Conservation (phyloP, 352 stramenopile genomes). For the Phytopythium montanum region DNA sequence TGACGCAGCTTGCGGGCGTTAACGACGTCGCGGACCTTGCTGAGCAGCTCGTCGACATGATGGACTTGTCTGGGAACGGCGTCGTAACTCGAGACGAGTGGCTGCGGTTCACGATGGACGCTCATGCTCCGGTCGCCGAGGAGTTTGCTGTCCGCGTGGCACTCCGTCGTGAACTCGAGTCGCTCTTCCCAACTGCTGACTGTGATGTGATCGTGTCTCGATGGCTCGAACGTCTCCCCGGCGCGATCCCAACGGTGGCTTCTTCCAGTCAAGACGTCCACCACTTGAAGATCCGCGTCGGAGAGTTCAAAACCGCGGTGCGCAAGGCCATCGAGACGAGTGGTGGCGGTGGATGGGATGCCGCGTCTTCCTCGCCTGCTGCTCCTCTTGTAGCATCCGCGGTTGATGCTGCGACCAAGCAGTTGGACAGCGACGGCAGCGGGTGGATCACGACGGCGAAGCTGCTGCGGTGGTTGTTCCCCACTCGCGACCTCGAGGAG, state of each 20-base stretch:
- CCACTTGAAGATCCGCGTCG: conserved; percentile 41
- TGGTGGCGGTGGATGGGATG: not conserved
- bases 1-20: no score
- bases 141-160: conserved; percentile 21
- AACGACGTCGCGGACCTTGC: conserved; percentile 9
- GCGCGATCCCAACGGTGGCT: conserved; percentile 16
- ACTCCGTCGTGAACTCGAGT: not conserved
- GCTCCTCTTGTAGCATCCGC: not conserved
- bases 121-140: conserved; percentile 12
- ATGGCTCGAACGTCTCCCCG: conserved; percentile 52
- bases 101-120: conserved; percentile 28
- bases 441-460: conserved; percentile 67
- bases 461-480: conserved; percentile 45
- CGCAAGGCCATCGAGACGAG: conserved; percentile 16
- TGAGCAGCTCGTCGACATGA: conserved; percentile 28
- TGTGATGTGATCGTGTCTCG: not conserved
- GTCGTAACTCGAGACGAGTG: conserved; percentile 56
- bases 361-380: conserved; percentile 10
- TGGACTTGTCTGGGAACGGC: conserved; percentile 54
- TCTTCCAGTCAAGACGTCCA: not conserved
- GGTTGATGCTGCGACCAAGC: conserved; percentile 16
- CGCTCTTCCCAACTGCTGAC: not conserved
- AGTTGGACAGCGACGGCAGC: conserved; percentile 52
- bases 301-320: conserved; percentile 58
- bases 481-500: conserved; percentile 59